These are phyloP conservation scores for Sordariomycetes sp. DNA, from an alignment of 2,329 filamentous ascomycete species.

Conservation along the genomic window DNA sequence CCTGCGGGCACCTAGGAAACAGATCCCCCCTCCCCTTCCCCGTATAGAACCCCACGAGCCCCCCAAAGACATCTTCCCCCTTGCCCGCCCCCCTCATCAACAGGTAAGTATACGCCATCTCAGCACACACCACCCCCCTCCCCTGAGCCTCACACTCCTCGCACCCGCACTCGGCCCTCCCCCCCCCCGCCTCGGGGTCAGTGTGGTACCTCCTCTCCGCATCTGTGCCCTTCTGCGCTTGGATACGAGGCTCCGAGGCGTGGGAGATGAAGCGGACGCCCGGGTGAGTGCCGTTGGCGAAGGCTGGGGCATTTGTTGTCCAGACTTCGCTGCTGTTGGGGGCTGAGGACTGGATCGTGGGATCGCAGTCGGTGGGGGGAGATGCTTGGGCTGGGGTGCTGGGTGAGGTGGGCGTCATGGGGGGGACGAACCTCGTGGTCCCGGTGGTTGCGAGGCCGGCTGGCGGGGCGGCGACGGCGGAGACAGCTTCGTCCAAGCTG, in stretches of 20 bases:
- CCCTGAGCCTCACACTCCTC: constrained; percentile 4
- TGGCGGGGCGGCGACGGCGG: too few species aligned
- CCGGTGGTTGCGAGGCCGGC: too few species aligned
- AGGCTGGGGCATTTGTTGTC: background rate
- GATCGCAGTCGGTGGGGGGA: background rate
- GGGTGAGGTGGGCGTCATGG: background rate
- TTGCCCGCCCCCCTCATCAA: constrained; percentile 16
- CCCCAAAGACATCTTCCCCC: background rate
- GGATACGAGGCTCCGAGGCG: background rate
- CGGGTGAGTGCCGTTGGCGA: background rate
- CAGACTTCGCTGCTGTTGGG: background rate
- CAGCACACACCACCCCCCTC: constrained; percentile 11
- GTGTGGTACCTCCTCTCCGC: background rate
- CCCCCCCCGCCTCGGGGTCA: background rate
- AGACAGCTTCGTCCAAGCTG: background rate
- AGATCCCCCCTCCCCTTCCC: background rate
- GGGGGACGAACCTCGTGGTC: background rate
- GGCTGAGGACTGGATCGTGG: background rate
- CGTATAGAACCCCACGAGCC: background rate
- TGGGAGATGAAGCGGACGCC: background rate
- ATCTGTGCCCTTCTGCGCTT: background rate
- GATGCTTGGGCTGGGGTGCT: background rate
- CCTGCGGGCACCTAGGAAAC: background rate
- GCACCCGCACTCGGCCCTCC: background rate
- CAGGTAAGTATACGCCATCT: constrained; percentile 16